A percentile compares a stretch with the other conserved stretches of the same genome.
Evolutionary conservation across 1,284 basidiomycete genomes (phyloP).

Genomic region (Austropuccinia psidii): DNA sequence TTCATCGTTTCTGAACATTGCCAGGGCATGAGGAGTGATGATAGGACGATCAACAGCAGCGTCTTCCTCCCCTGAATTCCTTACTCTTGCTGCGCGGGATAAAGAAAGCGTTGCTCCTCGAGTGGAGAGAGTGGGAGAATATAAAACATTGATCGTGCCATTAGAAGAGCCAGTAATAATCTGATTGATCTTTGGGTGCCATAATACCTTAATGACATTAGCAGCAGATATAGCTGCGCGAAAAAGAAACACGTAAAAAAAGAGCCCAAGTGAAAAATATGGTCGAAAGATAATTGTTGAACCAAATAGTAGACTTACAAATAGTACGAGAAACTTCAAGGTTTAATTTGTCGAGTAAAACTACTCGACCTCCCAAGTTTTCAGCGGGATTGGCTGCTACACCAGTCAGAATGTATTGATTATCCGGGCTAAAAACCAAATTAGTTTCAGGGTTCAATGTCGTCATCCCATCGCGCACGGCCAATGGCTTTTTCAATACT

Average conservation of each 20-base stretch:
- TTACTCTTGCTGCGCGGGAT: conserved; percentile 53
- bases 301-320: background rate
- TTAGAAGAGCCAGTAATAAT: conserved; percentile 79
- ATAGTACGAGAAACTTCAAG: conserved; percentile 25
- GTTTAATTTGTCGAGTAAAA: conserved; percentile 20
- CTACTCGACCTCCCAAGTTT: conserved; percentile 16
- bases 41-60: conserved; percentile 65
- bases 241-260: background rate
- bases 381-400: conserved; percentile 47
- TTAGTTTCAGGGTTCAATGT: conserved; percentile 84
- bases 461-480: conserved; percentile 57
- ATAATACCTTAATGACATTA: conserved; percentile 77
- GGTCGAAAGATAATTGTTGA: background rate
- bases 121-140: conserved; percentile 74
- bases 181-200: conserved; percentile 98
- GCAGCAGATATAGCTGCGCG: conserved; percentile 48
- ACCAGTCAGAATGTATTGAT: conserved; percentile 75
- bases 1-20: conserved; percentile 72
- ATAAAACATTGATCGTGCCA: conserved; percentile 77
- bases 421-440: conserved; percentile 85
- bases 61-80: conserved; percentile 44
- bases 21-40: conserved; percentile 76
- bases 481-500: conserved; percentile 75
- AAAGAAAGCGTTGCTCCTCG: conserved; percentile 85
- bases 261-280: background rate